Percentiles rank a stretch among this genome's conserved stretches.
Evolutionary conservation across 176 grass and related monocot genomes (phyloP).

Genomic region (Lolium multiflorum): DNA sequence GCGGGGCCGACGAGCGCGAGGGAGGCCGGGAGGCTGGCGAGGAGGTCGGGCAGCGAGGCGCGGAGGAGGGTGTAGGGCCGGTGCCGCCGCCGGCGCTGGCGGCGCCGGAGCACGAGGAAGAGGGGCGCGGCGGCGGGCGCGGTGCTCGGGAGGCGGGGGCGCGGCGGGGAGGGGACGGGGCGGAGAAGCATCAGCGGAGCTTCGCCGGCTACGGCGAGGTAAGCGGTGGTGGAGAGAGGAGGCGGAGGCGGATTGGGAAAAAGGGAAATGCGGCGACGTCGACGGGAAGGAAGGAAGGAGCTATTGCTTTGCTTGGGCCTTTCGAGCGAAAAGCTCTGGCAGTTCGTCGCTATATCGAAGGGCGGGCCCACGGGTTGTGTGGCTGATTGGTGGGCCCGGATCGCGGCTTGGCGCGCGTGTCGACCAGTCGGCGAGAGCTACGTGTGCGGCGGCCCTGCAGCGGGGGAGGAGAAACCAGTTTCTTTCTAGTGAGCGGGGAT

Average conservation of each 20-base stretch:
- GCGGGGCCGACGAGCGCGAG: constrained; percentile 63
- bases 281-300: constrained; percentile 28
- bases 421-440: neutral
- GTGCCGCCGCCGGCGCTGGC: constrained; percentile 26
- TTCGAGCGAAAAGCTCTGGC: constrained; percentile 18
- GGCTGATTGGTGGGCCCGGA: neutral
- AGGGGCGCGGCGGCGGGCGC: constrained; percentile 28
- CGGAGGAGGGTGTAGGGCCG: constrained; percentile 25
- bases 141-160: constrained; percentile 17
- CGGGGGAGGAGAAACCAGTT: neutral
- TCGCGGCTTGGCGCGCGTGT: neutral
- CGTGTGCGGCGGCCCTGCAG: neutral
- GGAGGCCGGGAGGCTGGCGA: constrained; percentile 58
- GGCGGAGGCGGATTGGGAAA: constrained; percentile 29
- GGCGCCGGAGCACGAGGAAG: constrained; percentile 24
- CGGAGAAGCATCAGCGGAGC: constrained; percentile 63
- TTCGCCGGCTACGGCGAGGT: neutral
- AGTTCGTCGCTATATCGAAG: neutral
- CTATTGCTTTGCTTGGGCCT: neutral
- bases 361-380: neutral
- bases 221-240: constrained; percentile 50
- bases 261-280: constrained; percentile 31
- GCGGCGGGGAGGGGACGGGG: constrained; percentile 8
- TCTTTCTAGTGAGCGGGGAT: neutral
- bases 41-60: constrained; percentile 55